Conservation (phyloP, 495 filamentous ascomycete genomes). For the Haplographium delicatum region DNA sequence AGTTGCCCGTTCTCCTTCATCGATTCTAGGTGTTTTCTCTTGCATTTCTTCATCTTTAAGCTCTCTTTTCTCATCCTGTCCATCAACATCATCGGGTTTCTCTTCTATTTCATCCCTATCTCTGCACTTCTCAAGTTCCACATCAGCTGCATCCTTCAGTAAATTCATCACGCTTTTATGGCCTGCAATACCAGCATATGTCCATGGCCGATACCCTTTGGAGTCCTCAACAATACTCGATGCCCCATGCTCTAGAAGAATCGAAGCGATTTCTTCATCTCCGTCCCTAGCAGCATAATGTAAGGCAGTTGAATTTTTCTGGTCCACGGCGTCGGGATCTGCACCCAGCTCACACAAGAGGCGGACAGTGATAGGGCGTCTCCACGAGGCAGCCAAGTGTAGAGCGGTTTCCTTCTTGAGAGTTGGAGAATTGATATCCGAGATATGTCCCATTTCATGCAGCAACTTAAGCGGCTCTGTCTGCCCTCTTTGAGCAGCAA, state of each 20-base stretch:
- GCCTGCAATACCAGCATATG: background rate
- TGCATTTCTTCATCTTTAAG: too few species aligned
- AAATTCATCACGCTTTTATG: background rate
- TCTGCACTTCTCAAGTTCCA: background rate
- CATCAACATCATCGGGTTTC: too few species aligned
- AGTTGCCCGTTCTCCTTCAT: background rate
- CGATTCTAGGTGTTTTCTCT: too few species aligned
- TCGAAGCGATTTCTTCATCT: background rate
- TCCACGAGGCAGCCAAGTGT: background rate
- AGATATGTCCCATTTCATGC: background rate
- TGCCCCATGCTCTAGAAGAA: background rate
- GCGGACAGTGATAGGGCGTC: background rate
- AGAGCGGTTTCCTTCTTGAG: background rate
- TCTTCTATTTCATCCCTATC: too few species aligned
- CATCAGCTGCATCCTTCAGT: background rate
- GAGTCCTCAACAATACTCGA: background rate
- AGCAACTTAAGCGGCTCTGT: background rate
- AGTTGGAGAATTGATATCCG: background rate
- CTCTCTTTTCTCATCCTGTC: too few species aligned
- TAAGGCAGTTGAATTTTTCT: background rate
- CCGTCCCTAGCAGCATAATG: background rate
- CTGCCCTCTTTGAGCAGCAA: background rate
- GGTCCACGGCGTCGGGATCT: background rate
- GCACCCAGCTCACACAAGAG: background rate
- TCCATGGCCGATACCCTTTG: background rate